Conservation (phyloP, 148 eudicot species). For the Salicornia ramosissima region DNA sequence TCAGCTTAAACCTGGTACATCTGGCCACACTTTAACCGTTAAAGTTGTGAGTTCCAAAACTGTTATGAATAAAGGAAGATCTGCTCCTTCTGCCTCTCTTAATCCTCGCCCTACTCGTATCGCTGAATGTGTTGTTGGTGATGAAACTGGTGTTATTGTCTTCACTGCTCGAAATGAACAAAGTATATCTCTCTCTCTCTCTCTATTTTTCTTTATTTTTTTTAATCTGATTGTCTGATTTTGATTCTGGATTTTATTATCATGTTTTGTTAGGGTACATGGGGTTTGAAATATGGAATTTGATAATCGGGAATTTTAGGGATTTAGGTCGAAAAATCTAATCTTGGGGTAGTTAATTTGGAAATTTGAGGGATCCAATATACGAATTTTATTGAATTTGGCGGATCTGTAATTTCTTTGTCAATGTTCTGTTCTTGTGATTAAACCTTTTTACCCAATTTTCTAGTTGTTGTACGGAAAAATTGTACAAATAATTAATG, state of each 20-base stretch:
- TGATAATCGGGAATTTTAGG: background rate
- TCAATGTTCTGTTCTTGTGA: background rate
- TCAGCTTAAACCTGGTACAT: conserved; percentile 33
- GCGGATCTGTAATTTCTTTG: background rate
- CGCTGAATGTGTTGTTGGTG: conserved; percentile 42
- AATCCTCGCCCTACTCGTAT: conserved; percentile 29
- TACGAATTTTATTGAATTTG: background rate
- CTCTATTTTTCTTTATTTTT: no score
- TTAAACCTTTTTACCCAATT: background rate
- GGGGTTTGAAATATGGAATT: background rate
- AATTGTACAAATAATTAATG: background rate
- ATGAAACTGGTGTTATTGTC: conserved; percentile 37
- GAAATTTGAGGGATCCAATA: background rate
- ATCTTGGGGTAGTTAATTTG: no score
- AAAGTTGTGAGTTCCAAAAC: conserved; percentile 36
- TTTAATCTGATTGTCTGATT: background rate
- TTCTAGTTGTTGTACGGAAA: no score
- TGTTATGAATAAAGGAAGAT: conserved; percentile 31
- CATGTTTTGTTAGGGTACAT: background rate
- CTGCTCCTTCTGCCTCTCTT: conserved; percentile 18
- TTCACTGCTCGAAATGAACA: conserved; percentile 45
- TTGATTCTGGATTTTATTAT: background rate
- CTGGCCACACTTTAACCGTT: conserved; percentile 35
- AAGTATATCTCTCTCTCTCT: conserved; percentile 20
- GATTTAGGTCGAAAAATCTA: no score